Base-by-base conservation (phyloP, 2,329 filamentous ascomycete genomes). In the Xylaria sp. region DNA sequence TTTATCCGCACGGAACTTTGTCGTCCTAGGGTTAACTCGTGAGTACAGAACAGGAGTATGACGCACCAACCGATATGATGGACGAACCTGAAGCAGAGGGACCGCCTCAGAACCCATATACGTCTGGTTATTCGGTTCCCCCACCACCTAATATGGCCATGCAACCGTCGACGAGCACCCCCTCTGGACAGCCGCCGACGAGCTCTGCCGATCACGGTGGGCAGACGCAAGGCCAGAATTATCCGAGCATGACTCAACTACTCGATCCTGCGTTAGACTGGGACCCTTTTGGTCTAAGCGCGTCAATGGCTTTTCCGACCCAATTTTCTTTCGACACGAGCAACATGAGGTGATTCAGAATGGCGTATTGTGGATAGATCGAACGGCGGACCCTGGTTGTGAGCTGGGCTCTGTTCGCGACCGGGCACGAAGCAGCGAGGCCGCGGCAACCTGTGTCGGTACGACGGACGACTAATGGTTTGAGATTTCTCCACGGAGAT, bases 11-110 rank as follows among this genome's bases (percentile, higher is more conserved):
- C 85, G 83, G 85, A 87, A 83, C 84, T 88, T 79, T 89, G 86
- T 86, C 85, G 85, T 89, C 85, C 86, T 89, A 89, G 85, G 83
- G 86, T 91, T 84, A 92, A 87, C 85, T 79, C 82, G 80, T 89
- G 82, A 83, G 77, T 86, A 85, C 84, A 97, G 95, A 98, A 84
- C 94, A 97, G 86, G 95, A 98, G 84, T 98, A 97, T 83, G 94
- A 97, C 80, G 91, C 93, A 63, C 92, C 93, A 82, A 89, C 88
- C 79, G 93, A 95, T 76, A 92, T 97, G 86, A 89, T 97, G 80
- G 94, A 97, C 76, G 93, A 97, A 69, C 83, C 90, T 73, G 90
- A 92, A 74, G 87, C 90, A 72, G 90, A 93, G 69, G 89, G 89
- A 12, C 87, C 91, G 63, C 90, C 89, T 48, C 87, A 90, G 52